These are phyloP conservation scores for Prunus mume DNA, from an alignment of 306 rosid species.

Conservation along the genomic window DNA sequence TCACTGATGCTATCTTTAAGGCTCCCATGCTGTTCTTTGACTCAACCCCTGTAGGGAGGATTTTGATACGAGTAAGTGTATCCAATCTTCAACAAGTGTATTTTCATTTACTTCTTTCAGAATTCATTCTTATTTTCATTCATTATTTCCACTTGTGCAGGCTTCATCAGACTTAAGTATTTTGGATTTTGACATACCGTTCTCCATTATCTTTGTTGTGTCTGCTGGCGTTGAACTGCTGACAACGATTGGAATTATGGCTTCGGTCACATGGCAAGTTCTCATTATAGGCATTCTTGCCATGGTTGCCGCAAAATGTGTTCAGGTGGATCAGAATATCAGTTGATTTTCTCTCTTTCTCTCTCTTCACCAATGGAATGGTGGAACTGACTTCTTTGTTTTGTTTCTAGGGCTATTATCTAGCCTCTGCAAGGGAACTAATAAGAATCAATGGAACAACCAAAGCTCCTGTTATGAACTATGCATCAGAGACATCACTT, in stretches of 20 bases:
- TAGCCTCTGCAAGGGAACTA: constrained; percentile 68
- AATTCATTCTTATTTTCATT: not conserved
- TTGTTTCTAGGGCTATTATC: constrained; percentile 56
- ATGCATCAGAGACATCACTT: constrained; percentile 72
- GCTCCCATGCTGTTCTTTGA: constrained; percentile 92
- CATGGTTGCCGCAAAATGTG: constrained; percentile 46
- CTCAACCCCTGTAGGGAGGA: constrained; percentile 75
- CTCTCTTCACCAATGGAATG: not conserved
- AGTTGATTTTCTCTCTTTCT: not conserved
- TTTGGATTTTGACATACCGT: constrained; percentile 77
- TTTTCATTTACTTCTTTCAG: not conserved
- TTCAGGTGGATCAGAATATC: constrained; percentile 37
- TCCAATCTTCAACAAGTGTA: not conserved
- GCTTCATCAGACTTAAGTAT: constrained; percentile 83
- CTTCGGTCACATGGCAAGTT: constrained; percentile 79
- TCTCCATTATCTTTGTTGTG: constrained; percentile 36
- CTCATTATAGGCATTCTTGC: constrained; percentile 61
- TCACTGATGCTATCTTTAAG: constrained; percentile 59
- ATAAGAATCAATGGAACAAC: constrained; percentile 85
- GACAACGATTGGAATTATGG: constrained; percentile 46
- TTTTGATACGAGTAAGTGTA: constrained; percentile 67
- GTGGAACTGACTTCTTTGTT: not conserved
- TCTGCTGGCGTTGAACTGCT: constrained; percentile 33
- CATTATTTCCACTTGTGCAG: constrained; percentile 35
- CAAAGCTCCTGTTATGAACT: constrained; percentile 84